Evolutionary conservation across 495 filamentous ascomycete species (phyloP), one percentile per base, ranked within the genome.

Genomic region (Podospora fimiseda): DNA sequence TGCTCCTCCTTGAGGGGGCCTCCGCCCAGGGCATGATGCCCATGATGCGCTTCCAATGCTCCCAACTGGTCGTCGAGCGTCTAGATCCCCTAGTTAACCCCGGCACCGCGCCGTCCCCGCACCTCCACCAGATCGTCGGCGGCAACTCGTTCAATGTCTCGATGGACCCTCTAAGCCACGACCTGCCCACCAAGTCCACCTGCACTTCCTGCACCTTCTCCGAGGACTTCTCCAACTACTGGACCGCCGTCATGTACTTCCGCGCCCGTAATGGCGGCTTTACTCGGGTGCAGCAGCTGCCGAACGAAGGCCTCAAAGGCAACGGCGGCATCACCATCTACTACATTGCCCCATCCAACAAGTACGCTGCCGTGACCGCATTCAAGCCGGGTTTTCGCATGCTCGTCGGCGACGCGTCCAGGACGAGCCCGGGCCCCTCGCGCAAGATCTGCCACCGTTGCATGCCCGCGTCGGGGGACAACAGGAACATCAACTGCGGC

Each of bases 341-440:
- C 54, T 71, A 72, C 52, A 68, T 65, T 36, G 55, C 63, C 0
- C 62, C 65, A 16, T 68, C 63, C 43, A 71, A 61, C 52, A 52
- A 59, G 42, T 57, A 52, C 0, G 62, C 46, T 18, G 67, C 63
- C 20, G 66, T 70, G 50, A 74, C 71, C 0, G 71, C 69, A 19
- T 76, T 76, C 44, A 58, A 61, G 37, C 61, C 69, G 21, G 82
- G 79, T 18, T 84, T 88, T 60, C 85, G 84, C 48, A 88, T 90
- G 83, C 51, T 90, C 9, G 75, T 83, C 39, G 87, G 87, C 24
- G 72, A 86, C 71, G 83, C 0, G 67, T 57, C 51, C n/a, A n/a
- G n/a, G n/a, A n/a, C n/a, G n/a, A n/a, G 21, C 38, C 63, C 9
- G 52, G 43, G n/a, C 52, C 52, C 6, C n/a, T n/a, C n/a, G n/a